Base-by-base conservation (phyloP, 768 basidiomycete genomes). In the Hypholoma fasciculare region DNA sequence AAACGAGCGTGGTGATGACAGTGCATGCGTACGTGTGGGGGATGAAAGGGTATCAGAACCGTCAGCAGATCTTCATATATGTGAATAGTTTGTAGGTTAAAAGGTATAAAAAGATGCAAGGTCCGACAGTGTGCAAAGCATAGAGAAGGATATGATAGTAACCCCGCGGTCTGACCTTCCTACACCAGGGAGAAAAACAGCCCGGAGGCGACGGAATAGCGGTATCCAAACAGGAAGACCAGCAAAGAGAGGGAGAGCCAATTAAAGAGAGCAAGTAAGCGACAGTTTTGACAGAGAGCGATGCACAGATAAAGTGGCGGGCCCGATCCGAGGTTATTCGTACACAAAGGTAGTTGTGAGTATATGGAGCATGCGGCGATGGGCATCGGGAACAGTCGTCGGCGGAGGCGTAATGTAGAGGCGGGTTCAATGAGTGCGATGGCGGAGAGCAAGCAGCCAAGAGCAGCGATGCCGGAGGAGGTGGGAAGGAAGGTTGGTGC, bases 281-380 rank as follows among this genome's bases (percentile, higher is more conserved):
- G 20, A 46, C 43, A 48, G 43, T 17, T 30, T 17, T 19, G 44
- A 46, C 44, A 46, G 44, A 19, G 44, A 46, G 44, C 44, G 44
- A 46, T 23, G 19, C 17, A 46, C 44, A 46, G 44, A 26, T 37
- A 36, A 16, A 27, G 39, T 36, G 54, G 30, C 20, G 54, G 54
- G 16, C 7, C 19, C 44, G 19, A 23, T 46, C 19, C 44, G 14
- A 13, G 48, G 27, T 49, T 23, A 30, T 23, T 49, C 48, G 48
- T 49, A 49, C 48, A 49, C 27, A 23, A 16, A 49, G 48, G 27
- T 49, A 27, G 48, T 30, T 49, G 17, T 4, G 23, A 49, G 20
- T 52, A 44, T 43, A 52, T 58, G 57, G 36, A 58, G 57, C 57
- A 58, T 57, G 49, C 50, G 23, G 20, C 17, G 44, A 46, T 46